Base-by-base conservation (phyloP, 2,329 filamentous ascomycete species). In the Cladosporium sp. region DNA sequence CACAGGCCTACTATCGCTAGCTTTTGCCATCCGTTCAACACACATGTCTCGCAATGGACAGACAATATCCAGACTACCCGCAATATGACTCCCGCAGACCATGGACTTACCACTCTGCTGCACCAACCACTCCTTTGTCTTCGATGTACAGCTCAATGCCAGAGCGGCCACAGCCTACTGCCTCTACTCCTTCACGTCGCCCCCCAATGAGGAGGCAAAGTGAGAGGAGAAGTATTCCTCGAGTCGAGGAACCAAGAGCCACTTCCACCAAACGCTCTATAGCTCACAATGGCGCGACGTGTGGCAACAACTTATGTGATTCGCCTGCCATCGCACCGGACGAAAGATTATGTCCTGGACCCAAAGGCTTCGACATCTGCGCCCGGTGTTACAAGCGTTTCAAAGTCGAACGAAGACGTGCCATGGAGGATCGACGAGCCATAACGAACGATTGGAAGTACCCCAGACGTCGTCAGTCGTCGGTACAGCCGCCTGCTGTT, bases 41-140 rank as follows among this genome's bases (percentile, higher is more conserved):
- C 26, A 26, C 59, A 62, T 63, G 60, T 63, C 36, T 63, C 34
- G 49, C 36, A 43, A 63, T 63, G 60, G 49, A 63, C 43, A 63
- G 60, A 63, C 48, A 54, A 46, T 63, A 63, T 18, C 60, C 60
- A 63, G 60, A 63, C 25, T 63, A 63, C 10, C 60, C 60, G 11
- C 60, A 56, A 18, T 63, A 63, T 51, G 60, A 63, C 30, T 16
- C 43, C 23, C 60, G 60, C 18, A 26, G 49, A 23, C 60, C 60
- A 56, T 63, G 60, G 60, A 63, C 60, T 3, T 63, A 63, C 25
- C 49, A 63, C 30, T 54, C 60, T 16, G 60, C 60, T 43, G 25
- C 34, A 5, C 30, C 60, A 18, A 54, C 60, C 34, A 39, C 60
- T 56, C 60, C 60, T 14, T 21, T 56, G 6, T 54, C 60, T 32